A percentile compares a stretch with the other conserved stretches of the same genome.
Conservation (phyloP, 495 filamentous ascomycete genomes). For the Parathielavia hyrcaniae region DNA sequence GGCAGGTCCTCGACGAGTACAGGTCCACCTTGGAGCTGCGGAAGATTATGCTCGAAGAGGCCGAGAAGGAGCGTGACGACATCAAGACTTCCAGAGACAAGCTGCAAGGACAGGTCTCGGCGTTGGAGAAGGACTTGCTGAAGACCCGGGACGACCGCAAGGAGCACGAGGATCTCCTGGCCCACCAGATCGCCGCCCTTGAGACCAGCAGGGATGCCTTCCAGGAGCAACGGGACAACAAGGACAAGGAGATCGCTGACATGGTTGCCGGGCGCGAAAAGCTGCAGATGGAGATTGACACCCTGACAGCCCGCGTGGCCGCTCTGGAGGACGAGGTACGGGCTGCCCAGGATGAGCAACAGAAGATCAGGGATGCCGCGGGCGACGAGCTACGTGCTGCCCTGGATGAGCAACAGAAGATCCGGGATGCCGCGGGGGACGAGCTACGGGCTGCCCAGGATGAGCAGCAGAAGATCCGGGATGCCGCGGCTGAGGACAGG, state of each 20-base stretch:
- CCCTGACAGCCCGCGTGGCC: slow-evolving; percentile 14
- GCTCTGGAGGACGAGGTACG: slow-evolving; percentile 22
- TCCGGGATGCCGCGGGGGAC: slow-evolving; percentile 18
- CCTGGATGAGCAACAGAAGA: slow-evolving; percentile 22
- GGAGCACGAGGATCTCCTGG: slow-evolving; percentile 34
- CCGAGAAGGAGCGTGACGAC: slow-evolving; percentile 38
- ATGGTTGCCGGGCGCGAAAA: slow-evolving; percentile 26
- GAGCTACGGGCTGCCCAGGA: slow-evolving; percentile 26
- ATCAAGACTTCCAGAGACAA: slow-evolving; percentile 30
- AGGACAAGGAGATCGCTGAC: slow-evolving; percentile 36
- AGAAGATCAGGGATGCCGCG: slow-evolving; percentile 19
- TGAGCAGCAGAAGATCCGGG: slow-evolving; percentile 17
- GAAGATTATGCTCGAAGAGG: slow-evolving; percentile 34
- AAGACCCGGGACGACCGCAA: slow-evolving; percentile 33
- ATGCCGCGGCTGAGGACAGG: slow-evolving; percentile 20
- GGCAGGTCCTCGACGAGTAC: slow-evolving; percentile 37
- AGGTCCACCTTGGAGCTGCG: slow-evolving; percentile 35
- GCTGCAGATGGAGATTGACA: slow-evolving; percentile 20
- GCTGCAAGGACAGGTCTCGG: slow-evolving; percentile 28
- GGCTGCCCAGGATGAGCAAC: slow-evolving; percentile 21
- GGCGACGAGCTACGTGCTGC: slow-evolving; percentile 24
- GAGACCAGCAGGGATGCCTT: slow-evolving; percentile 32
- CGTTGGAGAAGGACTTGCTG: slow-evolving; percentile 33
- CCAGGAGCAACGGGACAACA: slow-evolving; percentile 34
- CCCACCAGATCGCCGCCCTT: slow-evolving; percentile 35